Percentiles rank a stretch among this genome's conserved stretches.
These are phyloP conservation scores for Penicillium fimorum DNA, from an alignment of 495 filamentous ascomycete genomes.

Conservation along the genomic window DNA sequence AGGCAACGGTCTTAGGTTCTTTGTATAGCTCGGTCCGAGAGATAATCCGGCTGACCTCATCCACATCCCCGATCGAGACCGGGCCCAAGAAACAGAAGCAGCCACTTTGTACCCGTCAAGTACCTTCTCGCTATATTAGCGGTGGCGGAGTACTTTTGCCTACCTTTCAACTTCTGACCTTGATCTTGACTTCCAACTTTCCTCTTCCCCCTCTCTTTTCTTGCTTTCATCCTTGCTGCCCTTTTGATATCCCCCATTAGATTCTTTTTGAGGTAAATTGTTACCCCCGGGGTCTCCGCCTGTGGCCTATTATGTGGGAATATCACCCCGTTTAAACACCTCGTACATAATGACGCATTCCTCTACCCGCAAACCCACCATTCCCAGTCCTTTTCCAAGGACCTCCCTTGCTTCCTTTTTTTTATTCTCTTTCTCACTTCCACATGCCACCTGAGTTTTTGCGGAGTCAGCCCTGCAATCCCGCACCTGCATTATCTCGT, in stretches of 20 bases:
- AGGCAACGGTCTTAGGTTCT: conserved; percentile 2
- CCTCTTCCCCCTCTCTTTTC: conserved; percentile 6
- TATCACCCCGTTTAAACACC: conserved; percentile 18
- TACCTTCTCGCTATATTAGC: conserved; percentile 20
- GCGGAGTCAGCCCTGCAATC: conserved; percentile 27
- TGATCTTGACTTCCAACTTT: background rate
- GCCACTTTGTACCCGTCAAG: conserved; percentile 15
- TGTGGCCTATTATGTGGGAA: conserved; percentile 12
- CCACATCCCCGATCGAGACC: conserved; percentile 14
- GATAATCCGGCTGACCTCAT: conserved; percentile 21
- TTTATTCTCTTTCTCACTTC: conserved; percentile 16
- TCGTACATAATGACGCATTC: conserved; percentile 46
- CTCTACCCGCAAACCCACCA: conserved; percentile 24
- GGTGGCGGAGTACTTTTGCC: conserved; percentile 31
- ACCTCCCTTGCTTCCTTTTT: conserved; percentile 19
- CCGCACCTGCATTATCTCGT: conserved; percentile 8
- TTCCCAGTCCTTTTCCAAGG: conserved; percentile 14
- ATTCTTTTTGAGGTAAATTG: conserved; percentile 8
- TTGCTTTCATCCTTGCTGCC: conserved; percentile 2
- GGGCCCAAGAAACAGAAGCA: conserved; percentile 19
- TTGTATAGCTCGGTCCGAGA: conserved; percentile 13
- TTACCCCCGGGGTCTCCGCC: conserved; percentile 1
- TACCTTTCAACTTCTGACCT: background rate
- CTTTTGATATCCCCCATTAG: background rate
- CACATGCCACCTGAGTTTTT: conserved; percentile 21